Percentiles rank a stretch among this genome's conserved stretches.
These are phyloP conservation scores for Fusarium sp. DNA, from an alignment of 2,329 filamentous ascomycete genomes.

Conservation along the genomic window DNA sequence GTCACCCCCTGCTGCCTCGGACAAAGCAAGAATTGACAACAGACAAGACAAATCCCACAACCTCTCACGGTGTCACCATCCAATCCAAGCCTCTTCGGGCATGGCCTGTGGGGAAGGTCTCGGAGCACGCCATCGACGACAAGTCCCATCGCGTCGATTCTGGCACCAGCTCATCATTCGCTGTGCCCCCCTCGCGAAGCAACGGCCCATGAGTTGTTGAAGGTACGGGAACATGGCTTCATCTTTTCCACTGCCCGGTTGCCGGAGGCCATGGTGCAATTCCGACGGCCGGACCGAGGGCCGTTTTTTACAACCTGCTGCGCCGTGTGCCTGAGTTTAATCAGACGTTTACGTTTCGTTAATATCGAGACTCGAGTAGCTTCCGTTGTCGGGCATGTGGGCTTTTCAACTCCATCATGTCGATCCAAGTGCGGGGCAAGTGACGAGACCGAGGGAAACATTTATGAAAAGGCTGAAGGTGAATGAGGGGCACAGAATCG, in stretches of 20 bases:
- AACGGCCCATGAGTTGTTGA: neutral
- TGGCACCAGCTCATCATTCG: conserved; percentile 21
- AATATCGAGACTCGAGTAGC: neutral
- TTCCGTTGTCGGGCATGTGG: conserved; percentile 8
- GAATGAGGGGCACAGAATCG: neutral
- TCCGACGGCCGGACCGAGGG: conserved; percentile 14
- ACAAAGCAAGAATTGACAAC: neutral
- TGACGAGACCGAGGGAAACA: neutral
- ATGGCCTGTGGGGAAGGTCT: conserved; percentile 25
- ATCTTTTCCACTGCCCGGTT: neutral
- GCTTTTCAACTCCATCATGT: conserved; percentile 1
- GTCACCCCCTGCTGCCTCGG: too few relatives aligned
- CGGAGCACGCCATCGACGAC: conserved; percentile 38
- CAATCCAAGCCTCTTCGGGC: conserved; percentile 33
- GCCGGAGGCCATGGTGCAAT: conserved; percentile 10
- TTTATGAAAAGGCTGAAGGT: neutral
- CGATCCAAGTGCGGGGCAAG: conserved; percentile 18
- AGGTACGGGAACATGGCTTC: conserved; percentile 11
- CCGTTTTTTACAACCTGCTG: conserved; percentile 15
- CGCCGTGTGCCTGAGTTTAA: neutral
- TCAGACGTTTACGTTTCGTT: neutral
- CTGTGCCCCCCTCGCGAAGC: too few relatives aligned
- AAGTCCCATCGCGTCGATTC: conserved; percentile 3
- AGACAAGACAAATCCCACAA: neutral
- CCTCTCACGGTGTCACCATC: conserved; percentile 8